Conservation (phyloP, 768 basidiomycete genomes). For the Psilocybe tampanensis region DNA sequence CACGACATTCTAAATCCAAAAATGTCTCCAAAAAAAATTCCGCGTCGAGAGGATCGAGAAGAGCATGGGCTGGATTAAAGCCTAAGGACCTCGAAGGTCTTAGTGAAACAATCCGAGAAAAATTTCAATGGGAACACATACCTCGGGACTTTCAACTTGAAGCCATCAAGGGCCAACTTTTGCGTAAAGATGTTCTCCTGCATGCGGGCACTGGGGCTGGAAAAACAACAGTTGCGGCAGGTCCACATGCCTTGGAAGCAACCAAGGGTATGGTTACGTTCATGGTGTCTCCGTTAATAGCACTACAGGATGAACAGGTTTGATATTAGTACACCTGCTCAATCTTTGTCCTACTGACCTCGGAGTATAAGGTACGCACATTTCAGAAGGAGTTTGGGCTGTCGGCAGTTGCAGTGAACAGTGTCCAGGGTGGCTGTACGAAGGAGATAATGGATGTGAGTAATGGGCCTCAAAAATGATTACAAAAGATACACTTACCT, state of each 20-base stretch:
- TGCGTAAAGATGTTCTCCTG: conserved; percentile 31
- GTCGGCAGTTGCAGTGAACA: not conserved
- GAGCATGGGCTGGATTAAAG: not conserved
- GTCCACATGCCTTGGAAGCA: conserved; percentile 30
- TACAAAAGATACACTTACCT: too few relatives aligned
- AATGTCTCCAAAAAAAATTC: not conserved
- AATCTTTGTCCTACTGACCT: too few relatives aligned
- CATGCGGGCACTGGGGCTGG: conserved; percentile 41
- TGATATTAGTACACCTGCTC: not conserved
- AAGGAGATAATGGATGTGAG: not conserved
- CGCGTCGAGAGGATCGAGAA: not conserved
- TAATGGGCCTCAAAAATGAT: too few relatives aligned
- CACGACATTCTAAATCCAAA: not conserved
- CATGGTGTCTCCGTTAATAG: conserved; percentile 39
- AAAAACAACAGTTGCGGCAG: conserved; percentile 41
- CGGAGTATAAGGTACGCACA: not conserved
- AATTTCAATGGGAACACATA: conserved; percentile 23
- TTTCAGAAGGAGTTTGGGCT: not conserved
- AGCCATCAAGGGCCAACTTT: conserved; percentile 30
- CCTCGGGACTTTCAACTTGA: conserved; percentile 30
- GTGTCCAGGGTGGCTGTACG: not conserved
- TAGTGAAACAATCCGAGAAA: not conserved
- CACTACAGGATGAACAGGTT: conserved; percentile 37
- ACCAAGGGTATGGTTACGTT: conserved; percentile 33
- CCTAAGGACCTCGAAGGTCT: conserved; percentile 9